Evolutionary conservation across 495 filamentous ascomycete genomes (phyloP), one percentile per base, ranked within the genome.

Genomic region (Hypomontagnella monticulosa): DNA sequence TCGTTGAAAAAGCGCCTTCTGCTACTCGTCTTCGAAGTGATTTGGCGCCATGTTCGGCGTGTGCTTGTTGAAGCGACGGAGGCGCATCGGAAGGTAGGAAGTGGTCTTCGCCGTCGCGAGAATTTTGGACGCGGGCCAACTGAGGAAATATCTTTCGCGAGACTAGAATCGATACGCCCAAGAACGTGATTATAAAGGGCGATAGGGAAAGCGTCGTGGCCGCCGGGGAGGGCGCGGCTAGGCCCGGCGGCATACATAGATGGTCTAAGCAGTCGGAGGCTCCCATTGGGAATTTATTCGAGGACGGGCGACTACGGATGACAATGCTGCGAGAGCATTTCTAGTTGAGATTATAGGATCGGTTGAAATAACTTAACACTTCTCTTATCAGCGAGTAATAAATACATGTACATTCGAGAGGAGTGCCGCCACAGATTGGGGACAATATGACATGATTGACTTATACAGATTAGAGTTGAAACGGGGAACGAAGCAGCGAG

Each of bases 1-100:
- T 93, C 0, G 83, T 83, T 18, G 88, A 85, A 70, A 93, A 93
- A 19, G 88, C 86, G 19, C 81, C 69, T 4, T 83, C 85, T 11
- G 88, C 87, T 20, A 89, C 61, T 40, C 83, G 75, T 49, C 83
- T 77, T 54, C 80, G 74, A n/a, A 71, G 65, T 18, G 75, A 80
- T 61, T 78, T 80, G 55, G 69, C 69, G 47, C 72, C 80, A 66
- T 81, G 78, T 58, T 80, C 78, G 30, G 81, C 81, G 74, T 83
- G 83, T 36, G 74, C 79, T 69, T 79, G 79, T 49, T 76, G 80
- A 41, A 83, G 76, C 23, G 72, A 72, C 1, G 71, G 69, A 4
- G 84, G 83, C 19, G 84, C 81, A 47, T 84, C 81, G 15, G 80
- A 66, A 4, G 85, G 81, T 4, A 84, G 81, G 67, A 80, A 79